A percentile compares a stretch with the other conserved stretches of the same genome.
Evolutionary conservation across 2,329 filamentous ascomycete species (phyloP).

Genomic region (Penicillium vulpinum): DNA sequence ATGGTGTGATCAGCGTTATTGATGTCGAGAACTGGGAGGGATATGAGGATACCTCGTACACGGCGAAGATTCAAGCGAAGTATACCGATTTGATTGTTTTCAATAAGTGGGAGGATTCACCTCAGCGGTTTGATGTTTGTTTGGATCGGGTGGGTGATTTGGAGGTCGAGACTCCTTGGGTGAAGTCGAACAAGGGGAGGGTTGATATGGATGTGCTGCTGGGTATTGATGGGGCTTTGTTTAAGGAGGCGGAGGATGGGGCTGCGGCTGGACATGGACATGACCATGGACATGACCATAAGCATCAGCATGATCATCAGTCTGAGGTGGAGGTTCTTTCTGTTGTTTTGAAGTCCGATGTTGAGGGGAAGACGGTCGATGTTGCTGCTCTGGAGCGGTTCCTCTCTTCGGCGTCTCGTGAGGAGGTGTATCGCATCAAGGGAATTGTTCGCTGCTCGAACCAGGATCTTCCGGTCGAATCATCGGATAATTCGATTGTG

Average conservation of each 20-base stretch:
- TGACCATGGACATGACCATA: slow-evolving; percentile 39
- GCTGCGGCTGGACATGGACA: slow-evolving; percentile 38
- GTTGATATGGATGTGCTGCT: slow-evolving; percentile 79
- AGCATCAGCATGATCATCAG: slow-evolving; percentile 63
- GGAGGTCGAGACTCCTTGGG: slow-evolving; percentile 76
- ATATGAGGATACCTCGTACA: slow-evolving; percentile 88
- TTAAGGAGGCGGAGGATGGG: slow-evolving; percentile 40
- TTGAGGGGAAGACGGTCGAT: slow-evolving; percentile 51
- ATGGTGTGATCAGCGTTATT: slow-evolving; percentile 85
- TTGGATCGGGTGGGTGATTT: slow-evolving; percentile 77
- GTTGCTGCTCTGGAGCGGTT: slow-evolving; percentile 64
- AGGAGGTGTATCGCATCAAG: slow-evolving; percentile 96
- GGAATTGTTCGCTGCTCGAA: slow-evolving; percentile 55
- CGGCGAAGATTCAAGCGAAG: slow-evolving; percentile 79
- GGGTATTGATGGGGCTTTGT: slow-evolving; percentile 79
- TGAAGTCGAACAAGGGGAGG: slow-evolving; percentile 79
- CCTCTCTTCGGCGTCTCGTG: slow-evolving; percentile 74
- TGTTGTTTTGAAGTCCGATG: slow-evolving; percentile 61
- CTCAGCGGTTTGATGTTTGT: slow-evolving; percentile 74
- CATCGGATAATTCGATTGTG: slow-evolving; percentile 45
- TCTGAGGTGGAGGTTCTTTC: slow-evolving; percentile 89
- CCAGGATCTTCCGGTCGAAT: slow-evolving; percentile 46
- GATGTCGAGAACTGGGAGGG: slow-evolving; percentile 95
- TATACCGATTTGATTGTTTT: slow-evolving; percentile 90
- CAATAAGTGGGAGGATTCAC: slow-evolving; percentile 85